Base-by-base conservation (phyloP, 352 stramenopile genomes). In the Phytopythium litorale region DNA sequence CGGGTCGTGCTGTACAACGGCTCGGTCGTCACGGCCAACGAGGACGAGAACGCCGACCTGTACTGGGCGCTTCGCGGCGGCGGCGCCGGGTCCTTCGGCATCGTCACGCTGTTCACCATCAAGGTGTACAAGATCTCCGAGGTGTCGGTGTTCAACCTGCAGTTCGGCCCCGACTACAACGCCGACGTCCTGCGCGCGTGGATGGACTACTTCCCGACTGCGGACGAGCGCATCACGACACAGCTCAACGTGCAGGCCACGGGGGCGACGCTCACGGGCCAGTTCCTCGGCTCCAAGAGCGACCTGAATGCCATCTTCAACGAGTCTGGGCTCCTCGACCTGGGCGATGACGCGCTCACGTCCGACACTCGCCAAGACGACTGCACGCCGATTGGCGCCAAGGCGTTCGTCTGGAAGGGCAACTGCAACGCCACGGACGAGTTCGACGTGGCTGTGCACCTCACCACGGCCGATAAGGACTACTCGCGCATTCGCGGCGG, bases 181-280 rank as follows among this genome's bases (percentile, higher is more conserved):
- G 63, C 60, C 18, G 52, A 79, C 38, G 58, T 82, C 11, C 37
- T 86, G 25, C 71, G 72, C 18, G 48, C 66, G 43, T 86, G 73
- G 73, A 83, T 86, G 76, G 71, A 82, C 40, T 86, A 70, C 54
- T 86, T 86, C 59, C 70, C 69, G 0, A 79, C 63, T 0, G 73
- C 76, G 0, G 71, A 78, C 48, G 67, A 65, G 4, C 74, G 71
- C 58, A 53, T 86, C 42, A 86, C 76, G n/a, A 86, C 76, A 48
- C 76, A 83, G 42, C 62, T 86, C n/a, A 75, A 78, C 19, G 65
- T 86, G 28, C 69, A 79, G 30, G 59, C 52, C 4, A 28, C 63
- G 46, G 70, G 58, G 32, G 68, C 70, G 2, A 72, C 64, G 30
- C 70, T 86, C 35, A 66, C 53, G 13, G 76, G 73, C 8, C 76